phyloP scores from a whole-genome alignment of 2,329 filamentous ascomycete species.

The Fusarium tanahbumbuense region DNA sequence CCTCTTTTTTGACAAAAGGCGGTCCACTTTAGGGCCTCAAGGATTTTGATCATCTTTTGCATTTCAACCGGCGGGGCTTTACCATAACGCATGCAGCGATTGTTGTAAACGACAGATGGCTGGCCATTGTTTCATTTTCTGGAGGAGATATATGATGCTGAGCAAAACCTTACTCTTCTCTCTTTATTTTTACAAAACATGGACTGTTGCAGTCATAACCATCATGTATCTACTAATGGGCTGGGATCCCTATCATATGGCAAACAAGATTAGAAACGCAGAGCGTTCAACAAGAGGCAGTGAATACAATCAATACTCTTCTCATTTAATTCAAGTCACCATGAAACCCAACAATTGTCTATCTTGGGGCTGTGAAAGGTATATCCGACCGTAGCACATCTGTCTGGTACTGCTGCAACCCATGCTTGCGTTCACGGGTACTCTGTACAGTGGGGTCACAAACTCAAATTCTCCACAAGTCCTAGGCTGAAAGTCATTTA shows the following conservation, averaged over 20 bases:
- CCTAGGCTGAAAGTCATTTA: background rate
- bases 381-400: background rate
- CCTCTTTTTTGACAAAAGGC: slow-evolving; percentile 28
- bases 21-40: slow-evolving; percentile 32
- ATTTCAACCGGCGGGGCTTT: slow-evolving; percentile 24
- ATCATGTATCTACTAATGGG: slow-evolving; percentile 14
- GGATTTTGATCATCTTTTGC: slow-evolving; percentile 35
- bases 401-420: slow-evolving; percentile 9
- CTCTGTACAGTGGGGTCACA: slow-evolving; percentile 17
- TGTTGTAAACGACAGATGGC: slow-evolving; percentile 22
- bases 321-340: background rate
- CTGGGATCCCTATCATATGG: slow-evolving; percentile 22
- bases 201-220: slow-evolving; percentile 31
- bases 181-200: slow-evolving; percentile 25
- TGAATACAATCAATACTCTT: slow-evolving; percentile 34
- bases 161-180: slow-evolving; percentile 2
- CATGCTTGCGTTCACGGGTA: slow-evolving; percentile 14
- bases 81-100: slow-evolving; percentile 19
- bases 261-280: slow-evolving; percentile 29
- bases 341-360: background rate
- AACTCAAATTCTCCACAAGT: slow-evolving; percentile 18
- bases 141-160: slow-evolving; percentile 1
- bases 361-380: background rate
- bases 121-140: slow-evolving; percentile 37
- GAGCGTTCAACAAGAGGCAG: slow-evolving; percentile 37